Base-by-base conservation (phyloP, 2,329 filamentous ascomycete genomes). In the Penicillium sp. region DNA sequence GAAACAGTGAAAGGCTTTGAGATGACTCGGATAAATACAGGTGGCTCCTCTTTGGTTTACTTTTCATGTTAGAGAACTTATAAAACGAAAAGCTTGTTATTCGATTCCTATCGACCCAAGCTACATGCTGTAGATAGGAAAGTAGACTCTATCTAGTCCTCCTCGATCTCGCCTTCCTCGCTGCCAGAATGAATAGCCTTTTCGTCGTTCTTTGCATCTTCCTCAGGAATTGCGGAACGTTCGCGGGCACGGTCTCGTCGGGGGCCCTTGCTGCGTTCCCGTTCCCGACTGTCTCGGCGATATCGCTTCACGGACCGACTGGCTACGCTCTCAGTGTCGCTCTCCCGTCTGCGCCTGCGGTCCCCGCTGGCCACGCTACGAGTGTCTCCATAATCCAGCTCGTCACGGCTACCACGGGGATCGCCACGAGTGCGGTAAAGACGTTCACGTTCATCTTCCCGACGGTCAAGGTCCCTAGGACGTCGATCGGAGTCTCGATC, bases 81-180 rank as follows among this genome's bases (percentile, higher is more conserved):
- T 33, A 33, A 33, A 19, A 39, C 10, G 19, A 8, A 39, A n/a
- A 39, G 35, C 35, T 39, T 27, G 21, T 51, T n/a, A 22, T 29
- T 31, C 33, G 45, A 21, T 47, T 47, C 16, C 27, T 19, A 19
- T 47, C 26, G n/a, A 21, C 16, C n/a, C 16, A 29, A 47, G 11
- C 27, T 41, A 13, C 7, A 41, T 41, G 19, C 19, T 13, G 45
- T 47, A 47, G 45, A 29, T 29, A 21, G 26, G n/a, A 16, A 19
- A 27, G 3, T 37, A n/a, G 29, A 2, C 21, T 19, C n/a, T 6
- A 45, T 47, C 31, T 53, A 80, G 59, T 80, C 79, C 80, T 98
- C 93, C 76, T 96, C 95, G 67, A 99, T 98, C 79, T 99, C 95
- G 52, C 95, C 95, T 76, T 99, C 95, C 77, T 99, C 95, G 70